phyloP scores from a whole-genome alignment of 371 early-diverging fungal species.

The Basidiobolus meristosporus region DNA sequence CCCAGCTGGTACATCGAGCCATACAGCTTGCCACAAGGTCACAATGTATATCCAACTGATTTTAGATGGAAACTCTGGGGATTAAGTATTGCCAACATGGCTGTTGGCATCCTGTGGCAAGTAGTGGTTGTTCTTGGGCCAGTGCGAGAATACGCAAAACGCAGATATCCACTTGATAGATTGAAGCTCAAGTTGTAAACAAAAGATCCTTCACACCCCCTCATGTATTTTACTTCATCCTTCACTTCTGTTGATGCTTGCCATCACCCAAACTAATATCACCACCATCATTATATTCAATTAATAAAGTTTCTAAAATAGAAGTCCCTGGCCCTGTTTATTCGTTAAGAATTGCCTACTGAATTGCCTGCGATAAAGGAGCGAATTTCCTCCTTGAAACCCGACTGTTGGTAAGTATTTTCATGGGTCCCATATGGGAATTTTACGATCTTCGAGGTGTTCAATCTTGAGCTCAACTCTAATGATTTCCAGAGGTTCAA shows the following conservation, averaged over 20 bases:
- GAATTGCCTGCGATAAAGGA: too few relatives aligned
- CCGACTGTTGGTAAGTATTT: conserved; percentile 1
- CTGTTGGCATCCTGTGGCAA: neutral
- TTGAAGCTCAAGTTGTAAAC: too few relatives aligned
- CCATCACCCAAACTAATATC: too few relatives aligned
- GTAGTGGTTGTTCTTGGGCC: neutral
- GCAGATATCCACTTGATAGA: too few relatives aligned
- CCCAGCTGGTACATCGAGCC: conserved; percentile 19
- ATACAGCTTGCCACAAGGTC: conserved; percentile 36
- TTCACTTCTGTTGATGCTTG: too few relatives aligned
- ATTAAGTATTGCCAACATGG: conserved; percentile 3
- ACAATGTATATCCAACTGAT: conserved; percentile 40
- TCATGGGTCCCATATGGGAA: conserved; percentile 5
- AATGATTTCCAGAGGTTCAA: conserved; percentile 3
- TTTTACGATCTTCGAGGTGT: conserved; percentile 1
- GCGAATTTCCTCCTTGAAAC: conserved; percentile 1
- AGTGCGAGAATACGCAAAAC: conserved; percentile 1
- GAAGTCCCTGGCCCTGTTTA: too few relatives aligned
- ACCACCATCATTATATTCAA: too few relatives aligned
- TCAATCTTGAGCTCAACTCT: neutral
- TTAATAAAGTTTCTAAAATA: too few relatives aligned
- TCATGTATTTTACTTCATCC: too few relatives aligned
- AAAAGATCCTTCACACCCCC: too few relatives aligned
- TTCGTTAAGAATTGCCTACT: too few relatives aligned
- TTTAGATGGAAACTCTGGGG: conserved; percentile 28